These are phyloP conservation scores for Chaetomium globosum DNA, from an alignment of 2,329 filamentous ascomycete species.

Conservation along the genomic window DNA sequence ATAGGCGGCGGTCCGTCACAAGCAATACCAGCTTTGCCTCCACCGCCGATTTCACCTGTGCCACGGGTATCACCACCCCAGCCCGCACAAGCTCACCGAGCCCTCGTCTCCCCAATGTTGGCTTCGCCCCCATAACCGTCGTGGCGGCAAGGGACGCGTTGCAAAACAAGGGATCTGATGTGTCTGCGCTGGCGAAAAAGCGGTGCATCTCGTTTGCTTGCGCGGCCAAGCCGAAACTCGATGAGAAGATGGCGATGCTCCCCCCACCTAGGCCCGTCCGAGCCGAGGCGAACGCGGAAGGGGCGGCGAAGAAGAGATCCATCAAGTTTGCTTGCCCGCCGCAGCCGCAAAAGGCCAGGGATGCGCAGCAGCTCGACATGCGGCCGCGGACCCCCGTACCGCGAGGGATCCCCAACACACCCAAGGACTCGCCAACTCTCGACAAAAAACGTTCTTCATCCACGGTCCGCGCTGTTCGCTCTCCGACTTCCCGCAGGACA, in stretches of 20 bases:
- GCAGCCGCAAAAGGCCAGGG: conserved; percentile 49
- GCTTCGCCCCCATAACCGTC: conserved; percentile 47
- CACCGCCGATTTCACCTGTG: conserved; percentile 90
- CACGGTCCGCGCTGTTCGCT: conserved; percentile 34
- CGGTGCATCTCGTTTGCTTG: conserved; percentile 94
- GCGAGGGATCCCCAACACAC: conserved; percentile 32
- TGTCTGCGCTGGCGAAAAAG: conserved; percentile 72
- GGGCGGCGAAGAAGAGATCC: conserved; percentile 58
- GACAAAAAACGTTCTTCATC: conserved; percentile 40
- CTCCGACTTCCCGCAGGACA: conserved; percentile 43
- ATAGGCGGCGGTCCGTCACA: conserved; percentile 66
- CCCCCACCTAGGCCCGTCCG: conserved; percentile 41
- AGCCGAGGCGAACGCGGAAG: conserved; percentile 43
- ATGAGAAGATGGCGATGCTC: conserved; percentile 47
- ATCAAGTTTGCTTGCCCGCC: conserved; percentile 77
- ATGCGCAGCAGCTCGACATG: conserved; percentile 23
- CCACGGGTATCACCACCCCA: conserved; percentile 86
- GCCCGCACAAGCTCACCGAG: conserved; percentile 86
- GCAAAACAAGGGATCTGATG: conserved; percentile 54
- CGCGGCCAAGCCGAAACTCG: conserved; percentile 61
- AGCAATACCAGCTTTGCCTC: conserved; percentile 81
- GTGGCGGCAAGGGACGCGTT: conserved; percentile 35
- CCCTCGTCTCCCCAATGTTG: conserved; percentile 70
- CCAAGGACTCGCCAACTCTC: conserved; percentile 39
- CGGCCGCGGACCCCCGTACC: conserved; percentile 31